Evolutionary conservation across 345 rosid genomes (phyloP), one percentile per base, ranked within the genome.

Genomic region (Hypericum androsaemum): DNA sequence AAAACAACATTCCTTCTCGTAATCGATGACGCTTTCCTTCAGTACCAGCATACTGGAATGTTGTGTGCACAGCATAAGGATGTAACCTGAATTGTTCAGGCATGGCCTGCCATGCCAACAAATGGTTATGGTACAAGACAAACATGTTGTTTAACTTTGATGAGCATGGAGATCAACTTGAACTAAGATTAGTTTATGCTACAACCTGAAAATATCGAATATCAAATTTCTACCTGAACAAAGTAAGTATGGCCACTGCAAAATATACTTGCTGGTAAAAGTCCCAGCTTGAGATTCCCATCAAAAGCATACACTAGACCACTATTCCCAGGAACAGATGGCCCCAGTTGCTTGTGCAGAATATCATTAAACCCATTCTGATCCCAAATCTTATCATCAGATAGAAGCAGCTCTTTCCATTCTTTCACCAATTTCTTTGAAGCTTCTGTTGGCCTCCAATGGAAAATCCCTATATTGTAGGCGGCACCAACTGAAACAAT

Each of bases 221-320:
- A 53, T 39, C 50, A 8, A 50, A 41, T 53, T 63, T 47, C 65
- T 70, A 92, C 98, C 95, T 92, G 98, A 53, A 92, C 87, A 69
- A 92, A 92, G 39, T 75, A 88, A 37, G 97, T 92, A 59, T 92
- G 98, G 16, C 98, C 98, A 61, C 98, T 83, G 59, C 98, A 92
- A 69, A 88, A 92, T 61, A 88, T 83, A 67, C 95, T 88, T 37
- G 88, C 95, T 1, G 98, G 98, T 53, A 92, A 77, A 74, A 92
- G 12, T 61, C 98, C 98, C 58, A 92, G 75, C 80, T 92, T 85
- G 62, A 92, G 84, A 73, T 58, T 83, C 67, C 98, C 90, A 80
- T 92, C 94, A 70, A 67, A 92, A 65, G 98, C 90, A 58, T 88
- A 88, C 32, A 70, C 79, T 65, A 92, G 86, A 62, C 86, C 94